Base-by-base conservation (phyloP, 1,139 yeast genomes). In the Geotrichum candidum region DNA sequence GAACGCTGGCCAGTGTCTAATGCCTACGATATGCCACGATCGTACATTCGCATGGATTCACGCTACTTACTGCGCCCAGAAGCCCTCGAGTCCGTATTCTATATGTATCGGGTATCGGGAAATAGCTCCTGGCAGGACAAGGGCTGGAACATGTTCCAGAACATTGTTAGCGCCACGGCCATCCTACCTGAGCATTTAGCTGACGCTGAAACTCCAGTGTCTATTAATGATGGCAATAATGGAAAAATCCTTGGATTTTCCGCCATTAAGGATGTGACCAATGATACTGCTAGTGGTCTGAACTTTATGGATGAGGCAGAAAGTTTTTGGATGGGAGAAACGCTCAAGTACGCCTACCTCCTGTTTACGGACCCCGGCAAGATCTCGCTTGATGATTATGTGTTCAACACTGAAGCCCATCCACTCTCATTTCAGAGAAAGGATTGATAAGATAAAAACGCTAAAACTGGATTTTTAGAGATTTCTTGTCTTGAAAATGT, bases 351-450 rank as follows among this genome's bases (percentile, higher is more conserved):
- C 72, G 85, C 84, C 66, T 88, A 86, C 72, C 77, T 88, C 64
- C 77, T 88, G 68, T 87, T 87, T 72, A 85, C 85, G 63, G 90
- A 87, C 60, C 78, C 80, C 3, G 77, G 80, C 62, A 78, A 79
- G 63, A 73, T 84, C 64, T 85, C 88, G 54, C 77, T 89, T 68
- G 90, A 87, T 69, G 82, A 88, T 59, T 87, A 82, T 69, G 88
- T 89, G 11, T 85, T 85, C 73, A 88, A 89, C 69, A 85, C 91
- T 9, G 91, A 88, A 69, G 96, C 95, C 0, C 96, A 89, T 73
- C 88, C 94, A 25, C 81, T 88, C 7, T 41, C 9, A 18, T n/a
- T 41, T n/a, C 22, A 41, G 10, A 41, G 74, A 85, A 81, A 33
- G 11, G 62, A 50, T 50, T 41, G 10, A 41, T 29, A 15, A 45